Evolutionary conservation across 352 stramenopile genomes (phyloP), one percentile per base, ranked within the genome.

Genomic region (Phytophthora melonis): DNA sequence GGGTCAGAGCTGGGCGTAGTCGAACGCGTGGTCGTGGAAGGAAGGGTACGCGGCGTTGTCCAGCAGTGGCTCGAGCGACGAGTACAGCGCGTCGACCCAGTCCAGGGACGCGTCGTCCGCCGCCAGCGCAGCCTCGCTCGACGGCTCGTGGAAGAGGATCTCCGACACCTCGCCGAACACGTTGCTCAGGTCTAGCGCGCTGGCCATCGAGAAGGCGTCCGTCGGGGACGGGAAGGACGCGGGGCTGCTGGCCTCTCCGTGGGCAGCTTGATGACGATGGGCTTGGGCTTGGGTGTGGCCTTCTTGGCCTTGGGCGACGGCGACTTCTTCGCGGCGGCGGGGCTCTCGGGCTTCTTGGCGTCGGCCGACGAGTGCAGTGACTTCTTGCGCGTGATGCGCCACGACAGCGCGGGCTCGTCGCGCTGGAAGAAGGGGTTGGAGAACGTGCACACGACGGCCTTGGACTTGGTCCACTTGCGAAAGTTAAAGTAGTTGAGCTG

Each of bases 401-500:
- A 87, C 14, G 74, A 65, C n/a, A 91, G 69, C 3, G 80, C 69
- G 5, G 84, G 87, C 45, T 89, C 70, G 69, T 93, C 83, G 19
- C 87, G 82, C 61, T 82, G 72, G 62, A 93, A 93, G 66, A 77
- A 78, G 13, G 75, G 63, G 76, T 93, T 93, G n/a, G 80, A 89
- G 69, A 93, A 93, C 8, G 86, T 93, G 69, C 86, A 93, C 16
- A 91, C 84, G n/a, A 87, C 78, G 43, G 86, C 82, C 57, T 88
- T 88, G 57, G 84, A 92, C 79, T 95, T 95, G 78, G 88, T 95
- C 88, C 88, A 95, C 73, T 97, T 97, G 77, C 89, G 84, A 79
- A 98, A 98, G 74, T 84, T 88, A 64, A 98, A 98, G 74, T 98
- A 98, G 82, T 97, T 98, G 67, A 98, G 86, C 69, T 98, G 93